These are phyloP conservation scores for Mycosphaerella sp. DNA, from an alignment of 2,329 filamentous ascomycete genomes.

Conservation along the genomic window DNA sequence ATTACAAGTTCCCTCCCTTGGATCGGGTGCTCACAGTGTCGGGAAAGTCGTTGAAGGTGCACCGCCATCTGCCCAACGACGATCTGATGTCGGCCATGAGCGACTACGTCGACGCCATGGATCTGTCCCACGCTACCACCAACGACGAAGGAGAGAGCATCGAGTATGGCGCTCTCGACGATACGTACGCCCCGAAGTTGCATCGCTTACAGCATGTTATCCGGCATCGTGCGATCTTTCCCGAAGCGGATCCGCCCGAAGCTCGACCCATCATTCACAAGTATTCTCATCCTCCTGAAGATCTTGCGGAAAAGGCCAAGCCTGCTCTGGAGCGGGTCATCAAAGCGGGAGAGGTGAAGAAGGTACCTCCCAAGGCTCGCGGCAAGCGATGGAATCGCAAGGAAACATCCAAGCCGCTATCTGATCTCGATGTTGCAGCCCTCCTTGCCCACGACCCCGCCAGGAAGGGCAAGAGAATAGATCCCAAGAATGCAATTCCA, in stretches of 20 bases:
- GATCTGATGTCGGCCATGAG: constrained; percentile 76
- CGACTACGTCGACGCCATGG: constrained; percentile 89
- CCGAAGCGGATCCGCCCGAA: constrained; percentile 57
- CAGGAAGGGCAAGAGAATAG: constrained; percentile 49
- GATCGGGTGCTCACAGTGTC: constrained; percentile 83
- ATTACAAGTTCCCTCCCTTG: constrained; percentile 85
- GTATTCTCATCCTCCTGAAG: constrained; percentile 65
- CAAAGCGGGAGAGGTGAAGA: constrained; percentile 70
- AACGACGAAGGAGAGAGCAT: constrained; percentile 63
- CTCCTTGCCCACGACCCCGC: constrained; percentile 56
- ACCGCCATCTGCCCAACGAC: constrained; percentile 72
- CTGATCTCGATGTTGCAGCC: constrained; percentile 77
- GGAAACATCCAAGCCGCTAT: constrained; percentile 73
- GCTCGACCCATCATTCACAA: constrained; percentile 60
- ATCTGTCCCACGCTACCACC: constrained; percentile 62
- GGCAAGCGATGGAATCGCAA: constrained; percentile 49
- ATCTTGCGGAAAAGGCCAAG: constrained; percentile 56
- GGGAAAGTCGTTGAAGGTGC: constrained; percentile 70
- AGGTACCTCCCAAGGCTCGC: constrained; percentile 46
- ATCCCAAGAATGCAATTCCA: constrained; percentile 70
- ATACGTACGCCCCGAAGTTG: constrained; percentile 76
- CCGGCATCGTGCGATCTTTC: constrained; percentile 70
- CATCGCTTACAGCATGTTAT: constrained; percentile 85
- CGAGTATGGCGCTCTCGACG: constrained; percentile 73
- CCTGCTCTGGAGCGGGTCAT: constrained; percentile 58